phyloP scores from a whole-genome alignment of 106 monocot genomes.

The Iris macrosiphon region DNA sequence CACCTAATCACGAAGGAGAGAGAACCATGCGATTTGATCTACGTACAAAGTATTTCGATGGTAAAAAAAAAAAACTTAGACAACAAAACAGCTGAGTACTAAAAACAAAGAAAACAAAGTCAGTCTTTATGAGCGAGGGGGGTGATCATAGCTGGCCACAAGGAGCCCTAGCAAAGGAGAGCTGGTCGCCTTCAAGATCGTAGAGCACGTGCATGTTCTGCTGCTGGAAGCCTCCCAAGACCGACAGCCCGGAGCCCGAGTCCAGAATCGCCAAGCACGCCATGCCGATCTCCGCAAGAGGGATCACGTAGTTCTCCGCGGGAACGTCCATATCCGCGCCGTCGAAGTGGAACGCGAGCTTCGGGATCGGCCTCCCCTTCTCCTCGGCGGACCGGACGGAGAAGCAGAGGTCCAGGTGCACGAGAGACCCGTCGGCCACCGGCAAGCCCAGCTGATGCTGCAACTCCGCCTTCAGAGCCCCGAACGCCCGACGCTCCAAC shows the following conservation, averaged over 20 bases:
- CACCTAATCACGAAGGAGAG: too few species aligned
- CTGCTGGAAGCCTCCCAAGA: conserved; percentile 83
- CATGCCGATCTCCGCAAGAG: conserved; percentile 20
- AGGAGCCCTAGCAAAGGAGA: conserved; percentile 45
- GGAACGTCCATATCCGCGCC: conserved; percentile 50
- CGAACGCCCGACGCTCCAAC: conserved; percentile 27
- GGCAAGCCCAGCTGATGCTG: conserved; percentile 24
- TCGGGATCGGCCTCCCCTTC: conserved; percentile 28
- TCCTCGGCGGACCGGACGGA: neutral
- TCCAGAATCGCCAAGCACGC: conserved; percentile 52
- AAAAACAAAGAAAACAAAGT: too few species aligned
- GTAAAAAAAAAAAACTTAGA: too few species aligned
- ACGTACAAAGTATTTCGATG: too few species aligned
- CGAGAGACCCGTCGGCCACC: conserved; percentile 24
- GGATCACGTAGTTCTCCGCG: conserved; percentile 53
- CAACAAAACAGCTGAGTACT: too few species aligned
- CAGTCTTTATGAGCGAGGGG: too few species aligned
- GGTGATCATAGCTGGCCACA: conserved; percentile 57
- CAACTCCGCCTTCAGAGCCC: conserved; percentile 41
- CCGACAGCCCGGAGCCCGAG: conserved; percentile 36
- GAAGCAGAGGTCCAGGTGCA: conserved; percentile 57
- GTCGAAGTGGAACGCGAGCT: conserved; percentile 50
- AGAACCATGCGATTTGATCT: too few species aligned
- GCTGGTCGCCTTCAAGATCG: conserved; percentile 38
- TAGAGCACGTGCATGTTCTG: conserved; percentile 69